These are phyloP conservation scores for Rhodofomes roseus DNA, from an alignment of 1,284 basidiomycete genomes.

Conservation along the genomic window DNA sequence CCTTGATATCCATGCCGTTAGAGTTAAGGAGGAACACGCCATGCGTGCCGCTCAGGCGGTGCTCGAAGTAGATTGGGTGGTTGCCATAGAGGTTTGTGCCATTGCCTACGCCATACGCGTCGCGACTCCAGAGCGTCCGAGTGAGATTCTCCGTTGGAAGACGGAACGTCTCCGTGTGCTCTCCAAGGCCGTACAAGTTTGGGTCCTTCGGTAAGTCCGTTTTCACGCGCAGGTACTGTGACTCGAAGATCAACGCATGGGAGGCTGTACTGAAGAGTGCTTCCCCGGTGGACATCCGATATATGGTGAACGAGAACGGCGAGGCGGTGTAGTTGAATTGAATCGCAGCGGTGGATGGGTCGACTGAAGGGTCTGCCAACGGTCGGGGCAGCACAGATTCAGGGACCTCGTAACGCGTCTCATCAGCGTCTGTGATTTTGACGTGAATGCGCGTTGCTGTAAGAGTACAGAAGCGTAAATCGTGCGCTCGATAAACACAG, in stretches of 20 bases:
- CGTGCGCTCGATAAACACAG: not conserved
- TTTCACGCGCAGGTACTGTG: slow-evolving; percentile 74
- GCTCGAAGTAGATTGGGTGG: slow-evolving; percentile 70
- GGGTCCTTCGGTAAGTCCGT: slow-evolving; percentile 50
- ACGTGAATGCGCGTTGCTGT: slow-evolving; percentile 68
- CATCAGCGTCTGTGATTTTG: slow-evolving; percentile 62
- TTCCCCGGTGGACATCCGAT: slow-evolving; percentile 49
- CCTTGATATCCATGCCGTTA: slow-evolving; percentile 73
- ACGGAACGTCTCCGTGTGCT: slow-evolving; percentile 67
- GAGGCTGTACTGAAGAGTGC: slow-evolving; percentile 67
- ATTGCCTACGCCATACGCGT: slow-evolving; percentile 52
- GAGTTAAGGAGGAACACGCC: slow-evolving; percentile 67
- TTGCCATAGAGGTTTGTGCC: slow-evolving; percentile 65
- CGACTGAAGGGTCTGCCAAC: slow-evolving; percentile 23
- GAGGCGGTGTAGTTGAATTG: slow-evolving; percentile 64
- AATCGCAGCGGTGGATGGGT: slow-evolving; percentile 38
- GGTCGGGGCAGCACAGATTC: slow-evolving; percentile 64
- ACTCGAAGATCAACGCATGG: slow-evolving; percentile 69
- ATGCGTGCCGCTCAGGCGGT: slow-evolving; percentile 60
- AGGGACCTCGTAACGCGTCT: slow-evolving; percentile 65
- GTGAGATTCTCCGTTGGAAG: slow-evolving; percentile 59
- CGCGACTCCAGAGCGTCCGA: slow-evolving; percentile 66
- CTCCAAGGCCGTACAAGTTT: slow-evolving; percentile 78
- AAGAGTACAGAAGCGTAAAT: slow-evolving; percentile 1
- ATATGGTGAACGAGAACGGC: slow-evolving; percentile 73